phyloP scores from a whole-genome alignment of 2,329 filamentous ascomycete species.

The Colletotrichum sp. region DNA sequence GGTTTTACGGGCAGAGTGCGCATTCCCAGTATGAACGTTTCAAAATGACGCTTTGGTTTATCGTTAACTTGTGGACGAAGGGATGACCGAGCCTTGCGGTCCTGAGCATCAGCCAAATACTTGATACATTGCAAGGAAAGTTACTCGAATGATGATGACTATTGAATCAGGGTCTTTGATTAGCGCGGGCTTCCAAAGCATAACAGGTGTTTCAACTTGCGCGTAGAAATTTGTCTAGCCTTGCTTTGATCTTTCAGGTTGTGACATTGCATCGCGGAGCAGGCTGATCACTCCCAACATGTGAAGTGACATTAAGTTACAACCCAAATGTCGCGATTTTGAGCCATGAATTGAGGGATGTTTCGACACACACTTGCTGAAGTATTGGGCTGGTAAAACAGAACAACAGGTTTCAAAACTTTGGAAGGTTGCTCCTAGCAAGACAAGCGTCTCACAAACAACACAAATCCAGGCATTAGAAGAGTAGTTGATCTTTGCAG shows the following conservation, averaged over 20 bases:
- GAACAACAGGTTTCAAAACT: neutral
- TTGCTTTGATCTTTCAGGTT: neutral
- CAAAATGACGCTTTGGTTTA: neutral
- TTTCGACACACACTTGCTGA: neutral
- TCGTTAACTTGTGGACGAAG: neutral
- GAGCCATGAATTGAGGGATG: neutral
- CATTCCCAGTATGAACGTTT: neutral
- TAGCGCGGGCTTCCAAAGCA: neutral
- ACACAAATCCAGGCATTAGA: neutral
- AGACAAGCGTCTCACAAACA: neutral
- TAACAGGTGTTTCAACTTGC: neutral
- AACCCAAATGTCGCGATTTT: neutral
- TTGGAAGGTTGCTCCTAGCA: fast-evolving
- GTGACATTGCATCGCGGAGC: neutral
- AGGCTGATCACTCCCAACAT: neutral
- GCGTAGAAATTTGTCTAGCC: neutral
- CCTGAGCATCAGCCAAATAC: neutral
- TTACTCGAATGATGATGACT: neutral
- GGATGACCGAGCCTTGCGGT: neutral
- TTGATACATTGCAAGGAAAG: neutral
- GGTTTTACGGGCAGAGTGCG: neutral
- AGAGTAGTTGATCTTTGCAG: neutral
- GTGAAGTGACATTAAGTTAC: fast-evolving
- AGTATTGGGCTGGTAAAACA: neutral
- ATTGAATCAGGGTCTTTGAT: neutral